Percentiles rank a stretch among this genome's conserved stretches.
These are phyloP conservation scores for Hyaloscypha finlandica DNA, from an alignment of 495 filamentous ascomycete genomes.

Conservation along the genomic window DNA sequence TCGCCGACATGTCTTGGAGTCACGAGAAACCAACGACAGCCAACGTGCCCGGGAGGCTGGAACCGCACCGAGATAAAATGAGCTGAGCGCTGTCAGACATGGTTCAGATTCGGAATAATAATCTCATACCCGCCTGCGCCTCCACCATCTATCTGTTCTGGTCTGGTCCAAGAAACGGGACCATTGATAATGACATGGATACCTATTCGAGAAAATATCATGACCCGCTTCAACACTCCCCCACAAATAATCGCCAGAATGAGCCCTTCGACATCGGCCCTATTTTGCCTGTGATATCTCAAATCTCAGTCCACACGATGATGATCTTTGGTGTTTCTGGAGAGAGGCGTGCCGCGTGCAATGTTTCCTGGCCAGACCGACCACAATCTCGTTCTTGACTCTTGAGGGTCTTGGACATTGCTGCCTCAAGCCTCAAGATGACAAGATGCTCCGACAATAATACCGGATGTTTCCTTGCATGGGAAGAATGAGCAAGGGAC, in stretches of 20 bases:
- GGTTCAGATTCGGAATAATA: slow-evolving; percentile 3
- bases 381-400: not conserved
- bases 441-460: not conserved
- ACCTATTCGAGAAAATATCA: not conserved
- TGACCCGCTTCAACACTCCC: not conserved
- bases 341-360: not conserved
- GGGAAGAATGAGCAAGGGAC: not conserved
- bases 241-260: not conserved
- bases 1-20: slow-evolving; percentile 23
- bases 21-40: slow-evolving; percentile 4
- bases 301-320: not conserved
- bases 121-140: not conserved
- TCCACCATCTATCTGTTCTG: not conserved
- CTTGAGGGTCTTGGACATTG: not conserved
- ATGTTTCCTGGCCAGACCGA: not conserved
- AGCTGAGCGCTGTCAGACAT: slow-evolving; percentile 1
- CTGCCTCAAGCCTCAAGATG: not conserved
- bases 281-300: not conserved
- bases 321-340: not conserved
- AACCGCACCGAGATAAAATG: not conserved
- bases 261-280: not conserved
- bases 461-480: not conserved
- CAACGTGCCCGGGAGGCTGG: not conserved
- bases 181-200: not conserved
- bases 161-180: not conserved